Conservation (phyloP, 768 basidiomycete genomes). For the Chalciporus pseudorubinellus region DNA sequence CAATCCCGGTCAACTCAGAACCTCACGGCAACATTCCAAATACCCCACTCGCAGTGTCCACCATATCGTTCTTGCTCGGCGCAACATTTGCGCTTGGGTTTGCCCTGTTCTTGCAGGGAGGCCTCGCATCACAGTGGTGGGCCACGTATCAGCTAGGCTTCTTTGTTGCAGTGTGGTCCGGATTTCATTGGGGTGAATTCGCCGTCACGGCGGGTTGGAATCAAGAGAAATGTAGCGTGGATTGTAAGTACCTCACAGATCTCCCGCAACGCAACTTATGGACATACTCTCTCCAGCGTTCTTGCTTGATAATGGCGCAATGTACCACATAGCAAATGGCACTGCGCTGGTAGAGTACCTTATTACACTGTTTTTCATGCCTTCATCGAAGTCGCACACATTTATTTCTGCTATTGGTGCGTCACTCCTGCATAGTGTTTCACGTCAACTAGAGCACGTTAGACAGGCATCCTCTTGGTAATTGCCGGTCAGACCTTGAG, state of each 20-base stretch:
- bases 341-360: slow-evolving; percentile 81
- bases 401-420: slow-evolving; percentile 60
- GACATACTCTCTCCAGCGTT: slow-evolving; percentile 58
- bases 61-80: slow-evolving; percentile 88
- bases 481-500: slow-evolving; percentile 74
- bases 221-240: slow-evolving; percentile 84
- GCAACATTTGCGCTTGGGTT: slow-evolving; percentile 58
- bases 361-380: slow-evolving; percentile 62
- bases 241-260: slow-evolving; percentile 60
- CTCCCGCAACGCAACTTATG: background rate
- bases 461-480: slow-evolving; percentile 61
- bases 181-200: slow-evolving; percentile 94
- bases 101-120: slow-evolving; percentile 47
- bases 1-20: slow-evolving; percentile 43
- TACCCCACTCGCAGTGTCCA: slow-evolving; percentile 75
- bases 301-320: slow-evolving; percentile 82
- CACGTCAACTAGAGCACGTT: background rate
- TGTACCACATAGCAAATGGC: slow-evolving; percentile 83
- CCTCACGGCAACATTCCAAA: slow-evolving; percentile 72
- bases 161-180: slow-evolving; percentile 79
- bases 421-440: slow-evolving; percentile 16
- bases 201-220: slow-evolving; percentile 97
- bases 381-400: slow-evolving; percentile 57
- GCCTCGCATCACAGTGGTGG: slow-evolving; percentile 52
- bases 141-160: slow-evolving; percentile 75